A percentile compares a stretch with the other conserved stretches of the same genome.
Evolutionary conservation across 2,329 filamentous ascomycete genomes (phyloP).

Genomic region (Aspergillus ruber): DNA sequence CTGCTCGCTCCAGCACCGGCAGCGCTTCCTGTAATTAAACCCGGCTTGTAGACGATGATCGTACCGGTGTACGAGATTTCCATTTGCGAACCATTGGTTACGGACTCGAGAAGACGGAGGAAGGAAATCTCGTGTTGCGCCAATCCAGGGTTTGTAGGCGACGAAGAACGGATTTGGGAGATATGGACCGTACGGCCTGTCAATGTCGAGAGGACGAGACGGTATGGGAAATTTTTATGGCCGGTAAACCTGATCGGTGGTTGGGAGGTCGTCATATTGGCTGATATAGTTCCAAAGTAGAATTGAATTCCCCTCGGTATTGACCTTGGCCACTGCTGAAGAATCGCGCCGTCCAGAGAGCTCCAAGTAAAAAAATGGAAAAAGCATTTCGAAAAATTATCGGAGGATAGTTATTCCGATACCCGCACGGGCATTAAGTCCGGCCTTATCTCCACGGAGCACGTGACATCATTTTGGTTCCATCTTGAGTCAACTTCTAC

Average conservation of each 20-base stretch:
- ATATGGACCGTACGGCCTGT: constrained; percentile 86
- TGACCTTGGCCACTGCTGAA: background rate
- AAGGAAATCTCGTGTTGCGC: constrained; percentile 92
- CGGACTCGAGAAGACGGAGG: constrained; percentile 82
- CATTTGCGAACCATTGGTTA: constrained; percentile 92
- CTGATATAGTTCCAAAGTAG: background rate
- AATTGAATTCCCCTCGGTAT: constrained; percentile 1
- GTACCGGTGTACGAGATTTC: constrained; percentile 97
- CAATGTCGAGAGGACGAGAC: constrained; percentile 82
- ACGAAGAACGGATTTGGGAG: constrained; percentile 84
- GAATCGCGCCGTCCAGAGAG: background rate
- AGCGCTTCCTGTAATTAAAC: constrained; percentile 80
- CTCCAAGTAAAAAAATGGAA: constrained; percentile 5
- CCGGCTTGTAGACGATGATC: constrained; percentile 83
- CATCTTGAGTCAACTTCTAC: background rate
- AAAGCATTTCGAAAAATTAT: constrained; percentile 27
- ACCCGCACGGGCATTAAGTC: constrained; percentile 20
- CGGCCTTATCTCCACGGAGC: constrained; percentile 19
- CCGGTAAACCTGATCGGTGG: constrained; percentile 67
- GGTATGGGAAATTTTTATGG: constrained; percentile 73
- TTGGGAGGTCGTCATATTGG: constrained; percentile 39
- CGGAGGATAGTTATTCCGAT: constrained; percentile 21
- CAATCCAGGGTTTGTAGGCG: constrained; percentile 79
- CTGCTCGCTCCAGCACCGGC: constrained; percentile 63
- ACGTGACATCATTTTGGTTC: no score